Conservation (phyloP, 2,329 filamentous ascomycete genomes). For the Exophiala mesophila region DNA sequence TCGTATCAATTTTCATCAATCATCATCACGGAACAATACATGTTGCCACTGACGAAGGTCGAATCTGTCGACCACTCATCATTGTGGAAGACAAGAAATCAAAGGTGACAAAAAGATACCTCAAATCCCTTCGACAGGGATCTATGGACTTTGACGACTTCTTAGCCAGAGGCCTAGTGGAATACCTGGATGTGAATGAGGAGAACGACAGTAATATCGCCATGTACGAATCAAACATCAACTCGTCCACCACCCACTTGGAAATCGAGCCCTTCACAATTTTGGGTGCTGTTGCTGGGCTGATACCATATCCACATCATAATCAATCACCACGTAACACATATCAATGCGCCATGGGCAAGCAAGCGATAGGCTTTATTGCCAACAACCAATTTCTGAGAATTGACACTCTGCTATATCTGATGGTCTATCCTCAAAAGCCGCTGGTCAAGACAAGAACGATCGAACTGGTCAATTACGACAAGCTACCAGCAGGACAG, state of each 20-base stretch:
- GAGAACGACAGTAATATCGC: slow-evolving; percentile 95
- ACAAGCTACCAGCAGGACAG: slow-evolving; percentile 93
- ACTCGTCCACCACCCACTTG: slow-evolving; percentile 78
- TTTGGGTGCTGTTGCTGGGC: slow-evolving; percentile 85
- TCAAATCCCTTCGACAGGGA: slow-evolving; percentile 76
- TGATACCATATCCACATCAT: slow-evolving; percentile 97
- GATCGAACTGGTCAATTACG: slow-evolving; percentile 93
- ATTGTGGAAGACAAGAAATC: slow-evolving; percentile 85
- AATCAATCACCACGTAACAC: slow-evolving; percentile 98
- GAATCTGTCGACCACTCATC: slow-evolving; percentile 93
- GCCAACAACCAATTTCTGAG: slow-evolving; percentile 97
- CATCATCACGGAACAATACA: slow-evolving; percentile 87
- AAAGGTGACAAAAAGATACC: slow-evolving; percentile 70
- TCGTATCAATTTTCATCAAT: slow-evolving; percentile 95
- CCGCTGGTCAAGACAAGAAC: slow-evolving; percentile 97
- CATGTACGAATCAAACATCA: slow-evolving; percentile 80
- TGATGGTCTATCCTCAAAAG: slow-evolving; percentile 95
- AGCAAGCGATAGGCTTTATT: slow-evolving; percentile 97
- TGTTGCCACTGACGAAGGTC: slow-evolving; percentile 93
- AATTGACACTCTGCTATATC: slow-evolving; percentile 92
- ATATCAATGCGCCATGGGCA: slow-evolving; percentile 99
- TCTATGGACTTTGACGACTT: slow-evolving; percentile 92
- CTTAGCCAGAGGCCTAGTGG: slow-evolving; percentile 79
- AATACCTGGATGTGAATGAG: slow-evolving; percentile 95
- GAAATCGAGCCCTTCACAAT: slow-evolving; percentile 99